Evolutionary conservation across 202 grass and related monocot genomes (phyloP).

Genomic region (Setaria viridis): DNA sequence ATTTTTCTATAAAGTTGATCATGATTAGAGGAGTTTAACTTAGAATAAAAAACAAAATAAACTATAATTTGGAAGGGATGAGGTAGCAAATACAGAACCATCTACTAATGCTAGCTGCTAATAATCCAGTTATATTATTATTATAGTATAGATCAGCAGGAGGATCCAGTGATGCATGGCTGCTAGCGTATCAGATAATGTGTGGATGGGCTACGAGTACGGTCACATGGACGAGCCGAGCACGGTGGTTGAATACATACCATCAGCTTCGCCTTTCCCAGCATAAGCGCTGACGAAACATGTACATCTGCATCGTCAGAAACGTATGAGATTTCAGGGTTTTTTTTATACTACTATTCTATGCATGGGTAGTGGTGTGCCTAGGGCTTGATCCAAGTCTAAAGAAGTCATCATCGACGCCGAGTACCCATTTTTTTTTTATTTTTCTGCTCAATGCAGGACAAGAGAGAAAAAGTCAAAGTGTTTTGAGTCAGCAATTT

Average conservation of each 20-base stretch:
- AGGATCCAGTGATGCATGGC: constrained; percentile 32
- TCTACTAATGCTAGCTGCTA: not conserved
- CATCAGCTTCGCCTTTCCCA: not conserved
- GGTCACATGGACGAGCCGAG: not conserved
- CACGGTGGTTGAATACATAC: not conserved
- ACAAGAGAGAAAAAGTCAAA: constrained; percentile 27
- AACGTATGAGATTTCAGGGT: not conserved
- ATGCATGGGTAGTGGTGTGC: not conserved
- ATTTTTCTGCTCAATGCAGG: not conserved
- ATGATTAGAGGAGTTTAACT: too few species aligned
- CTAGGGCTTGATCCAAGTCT: not conserved
- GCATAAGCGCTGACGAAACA: constrained; percentile 46
- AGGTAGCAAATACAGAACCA: not conserved
- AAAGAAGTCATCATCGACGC: not conserved
- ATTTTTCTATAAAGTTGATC: too few species aligned
- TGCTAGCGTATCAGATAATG: constrained; percentile 2
- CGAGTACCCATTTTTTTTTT: not conserved
- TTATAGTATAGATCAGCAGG: not conserved
- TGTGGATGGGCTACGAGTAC: not conserved
- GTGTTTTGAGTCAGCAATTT: constrained; percentile 5
- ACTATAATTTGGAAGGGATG: too few species aligned
- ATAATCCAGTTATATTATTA: constrained; percentile 4
- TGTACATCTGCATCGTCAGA: not conserved
- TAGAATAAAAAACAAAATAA: too few species aligned
- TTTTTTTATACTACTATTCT: not conserved